Percentiles rank a stretch among this genome's conserved stretches.
These are phyloP conservation scores for Isoetes taiwanensis DNA, from an alignment of 75 land plant genomes.

Conservation along the genomic window DNA sequence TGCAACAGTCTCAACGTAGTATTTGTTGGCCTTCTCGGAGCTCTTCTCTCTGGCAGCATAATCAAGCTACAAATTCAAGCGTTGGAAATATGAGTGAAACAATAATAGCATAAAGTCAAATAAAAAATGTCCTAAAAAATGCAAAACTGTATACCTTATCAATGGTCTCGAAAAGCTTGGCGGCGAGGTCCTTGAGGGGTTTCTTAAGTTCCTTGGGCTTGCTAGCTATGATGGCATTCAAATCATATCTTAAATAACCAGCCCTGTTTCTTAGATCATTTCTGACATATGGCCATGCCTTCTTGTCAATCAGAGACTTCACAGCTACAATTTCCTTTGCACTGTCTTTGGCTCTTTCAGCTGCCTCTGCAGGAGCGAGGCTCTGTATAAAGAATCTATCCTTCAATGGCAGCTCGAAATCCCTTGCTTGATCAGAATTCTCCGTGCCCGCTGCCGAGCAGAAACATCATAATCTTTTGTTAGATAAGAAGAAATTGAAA, in stretches of 20 bases:
- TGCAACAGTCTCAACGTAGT: conserved; percentile 52
- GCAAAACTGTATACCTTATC: conserved; percentile 34
- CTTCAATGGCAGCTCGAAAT: conserved; percentile 55
- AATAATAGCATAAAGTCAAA: not conserved
- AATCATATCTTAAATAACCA: conserved; percentile 65
- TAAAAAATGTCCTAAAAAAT: not conserved
- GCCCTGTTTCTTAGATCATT: conserved; percentile 75
- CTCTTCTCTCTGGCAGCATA: conserved; percentile 77
- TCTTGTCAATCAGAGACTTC: conserved; percentile 69
- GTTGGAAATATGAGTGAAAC: not conserved
- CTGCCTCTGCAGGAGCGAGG: conserved; percentile 42
- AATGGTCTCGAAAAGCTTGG: conserved; percentile 47
- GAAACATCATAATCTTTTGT: not conserved
- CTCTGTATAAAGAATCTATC: conserved; percentile 68
- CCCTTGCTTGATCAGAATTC: conserved; percentile 81
- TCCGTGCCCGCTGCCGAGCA: conserved; percentile 61
- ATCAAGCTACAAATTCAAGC: conserved; percentile 41
- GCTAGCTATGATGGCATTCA: conserved; percentile 62
- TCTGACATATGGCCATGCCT: conserved; percentile 81
- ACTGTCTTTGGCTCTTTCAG: conserved; percentile 53
- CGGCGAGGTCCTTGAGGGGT: conserved; percentile 48
- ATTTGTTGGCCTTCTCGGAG: conserved; percentile 54
- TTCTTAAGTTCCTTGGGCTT: conserved; percentile 61
- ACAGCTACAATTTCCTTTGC: conserved; percentile 72
- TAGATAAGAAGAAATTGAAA: not conserved